Evolutionary conservation across 306 rosid species (phyloP), one percentile per base, ranked within the genome.

Genomic region (Psophocarpus tetragonolobus): DNA sequence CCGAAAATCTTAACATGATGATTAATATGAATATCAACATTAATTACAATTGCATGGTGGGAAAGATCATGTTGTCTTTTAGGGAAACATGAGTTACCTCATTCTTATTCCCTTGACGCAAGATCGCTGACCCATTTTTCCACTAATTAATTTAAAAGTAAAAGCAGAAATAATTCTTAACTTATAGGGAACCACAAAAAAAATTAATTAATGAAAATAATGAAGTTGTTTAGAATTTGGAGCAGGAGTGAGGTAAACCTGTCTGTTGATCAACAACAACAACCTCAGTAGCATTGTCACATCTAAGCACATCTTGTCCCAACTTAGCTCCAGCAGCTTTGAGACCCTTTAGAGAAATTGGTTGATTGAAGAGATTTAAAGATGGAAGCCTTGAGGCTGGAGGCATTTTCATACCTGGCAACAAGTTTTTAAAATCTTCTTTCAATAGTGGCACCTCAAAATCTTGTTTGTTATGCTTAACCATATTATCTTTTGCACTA

Each of bases 241-340:
- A 85, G 85, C 99, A 95, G 13, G 73, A 51, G 1, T 78, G 62
- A 33, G 99, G 99, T 33, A 92, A 81, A 71, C 99, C 99, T 0
- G 99, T 95, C 20, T 54, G 15, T 33, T 90, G 92, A 83, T 95
- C 90, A 70, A 88, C 97, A 39, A 45, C 78, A 10, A 95, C 99
- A 4, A 91, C 75, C 91, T 95, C 96, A 4, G 96, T 81, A 53
- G 57, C 88, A 69, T 91, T 93, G 78, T 91, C 51, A 74, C 99
- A 95, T 63, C 71, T 58, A 5, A 92, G 88, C 27, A 95, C 99
- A 81, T 95, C 99, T 38, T 92, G 97, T 1, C 98, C 96, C 81
- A 95, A 72, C 87, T 86, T 92, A 29, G 99, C 97, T 45, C 97
- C 99, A 7, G 99, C 98, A 3, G 97, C 78, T 53, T 95, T 95